Evolutionary conservation across 106 monocot genomes (phyloP).

Genomic region (Phalaenopsis aphrodite): DNA sequence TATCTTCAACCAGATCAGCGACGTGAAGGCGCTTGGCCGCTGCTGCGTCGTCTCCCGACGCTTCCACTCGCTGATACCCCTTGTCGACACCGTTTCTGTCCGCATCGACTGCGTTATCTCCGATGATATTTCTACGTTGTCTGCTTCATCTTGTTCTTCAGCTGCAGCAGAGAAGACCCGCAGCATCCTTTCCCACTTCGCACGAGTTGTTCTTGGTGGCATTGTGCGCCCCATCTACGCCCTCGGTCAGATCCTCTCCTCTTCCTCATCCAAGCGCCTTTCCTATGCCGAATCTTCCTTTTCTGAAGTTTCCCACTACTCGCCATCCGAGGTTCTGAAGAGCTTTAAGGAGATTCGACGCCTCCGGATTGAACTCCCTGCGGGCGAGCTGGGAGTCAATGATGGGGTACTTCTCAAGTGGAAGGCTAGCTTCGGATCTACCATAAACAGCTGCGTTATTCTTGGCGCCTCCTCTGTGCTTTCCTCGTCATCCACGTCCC

Average conservation of each 20-base stretch:
- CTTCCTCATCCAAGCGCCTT: background rate
- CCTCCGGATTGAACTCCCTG: constrained; percentile 46
- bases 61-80: constrained; percentile 46
- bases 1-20: constrained; percentile 37
- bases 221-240: constrained; percentile 36
- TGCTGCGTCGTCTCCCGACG: constrained; percentile 54
- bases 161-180: constrained; percentile 19
- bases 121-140: constrained; percentile 35
- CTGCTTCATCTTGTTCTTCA: constrained; percentile 13
- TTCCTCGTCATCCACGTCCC: background rate
- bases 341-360: constrained; percentile 38
- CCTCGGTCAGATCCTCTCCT: constrained; percentile 37
- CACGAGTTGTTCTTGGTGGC: constrained; percentile 36
- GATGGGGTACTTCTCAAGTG: constrained; percentile 54
- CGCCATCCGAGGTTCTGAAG: constrained; percentile 56
- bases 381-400: constrained; percentile 49
- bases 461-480: constrained; percentile 43
- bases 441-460: constrained; percentile 55
- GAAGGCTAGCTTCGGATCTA: constrained; percentile 64
- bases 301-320: constrained; percentile 49
- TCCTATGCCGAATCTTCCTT: background rate
- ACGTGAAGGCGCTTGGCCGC: constrained; percentile 53
- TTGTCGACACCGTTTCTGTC: constrained; percentile 65
- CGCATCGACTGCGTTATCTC: constrained; percentile 83
- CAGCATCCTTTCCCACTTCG: constrained; percentile 28